Percentiles rank a stretch among this genome's conserved stretches.
Evolutionary conservation across 129 eudicot genomes (phyloP).

Genomic region (Deinandra increscens): DNA sequence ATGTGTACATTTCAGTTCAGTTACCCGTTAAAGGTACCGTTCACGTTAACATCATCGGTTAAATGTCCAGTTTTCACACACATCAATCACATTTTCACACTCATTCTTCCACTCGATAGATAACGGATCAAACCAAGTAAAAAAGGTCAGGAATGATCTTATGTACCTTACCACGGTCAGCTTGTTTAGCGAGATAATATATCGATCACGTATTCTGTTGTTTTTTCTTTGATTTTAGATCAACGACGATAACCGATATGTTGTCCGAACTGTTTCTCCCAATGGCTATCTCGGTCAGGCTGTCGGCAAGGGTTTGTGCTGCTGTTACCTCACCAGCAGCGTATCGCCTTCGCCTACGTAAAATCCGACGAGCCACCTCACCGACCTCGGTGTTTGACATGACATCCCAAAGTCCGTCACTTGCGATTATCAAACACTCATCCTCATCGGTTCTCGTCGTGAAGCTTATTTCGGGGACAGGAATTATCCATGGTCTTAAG

Average conservation of each 20-base stretch:
- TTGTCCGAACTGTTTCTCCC: slow-evolving; percentile 58
- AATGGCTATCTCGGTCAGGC: slow-evolving; percentile 55
- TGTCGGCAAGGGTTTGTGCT: slow-evolving; percentile 51
- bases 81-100: slow-evolving; percentile 3
- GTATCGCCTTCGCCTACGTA: slow-evolving; percentile 38
- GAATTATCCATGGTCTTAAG: slow-evolving; percentile 63
- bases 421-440: slow-evolving; percentile 64
- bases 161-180: slow-evolving; percentile 22
- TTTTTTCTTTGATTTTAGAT: slow-evolving; percentile 55
- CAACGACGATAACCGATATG: slow-evolving; percentile 61
- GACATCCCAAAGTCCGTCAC: slow-evolving; percentile 72
- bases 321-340: slow-evolving; percentile 29
- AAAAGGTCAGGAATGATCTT: slow-evolving; percentile 38
- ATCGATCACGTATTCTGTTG: slow-evolving; percentile 25
- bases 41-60: neutral
- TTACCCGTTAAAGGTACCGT: no score
- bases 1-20: no score
- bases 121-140: slow-evolving; percentile 40
- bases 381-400: slow-evolving; percentile 74
- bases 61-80: neutral
- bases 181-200: neutral
- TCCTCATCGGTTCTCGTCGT: slow-evolving; percentile 55
- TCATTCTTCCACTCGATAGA: slow-evolving; percentile 9
- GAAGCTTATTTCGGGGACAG: slow-evolving; percentile 57
- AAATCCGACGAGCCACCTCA: slow-evolving; percentile 49